Evolutionary conservation across 352 stramenopile genomes (phyloP).

Genomic region (Phytophthora podocarpi): DNA sequence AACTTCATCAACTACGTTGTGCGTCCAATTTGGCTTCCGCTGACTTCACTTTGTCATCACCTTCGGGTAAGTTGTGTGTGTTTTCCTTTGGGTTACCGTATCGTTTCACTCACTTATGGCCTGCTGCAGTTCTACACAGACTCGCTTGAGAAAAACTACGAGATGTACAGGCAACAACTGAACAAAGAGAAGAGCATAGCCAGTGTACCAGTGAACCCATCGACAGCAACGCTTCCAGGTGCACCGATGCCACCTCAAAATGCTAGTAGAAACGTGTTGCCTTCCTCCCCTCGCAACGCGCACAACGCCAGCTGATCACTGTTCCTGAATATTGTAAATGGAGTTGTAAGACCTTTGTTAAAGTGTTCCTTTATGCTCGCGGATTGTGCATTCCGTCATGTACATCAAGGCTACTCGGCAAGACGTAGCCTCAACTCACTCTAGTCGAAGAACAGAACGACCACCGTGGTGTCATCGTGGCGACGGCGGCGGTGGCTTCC

Average conservation of each 20-base stretch:
- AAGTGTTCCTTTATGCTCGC: slow-evolving; percentile 11
- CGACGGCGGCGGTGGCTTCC: slow-evolving; percentile 83
- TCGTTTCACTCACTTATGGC: not conserved
- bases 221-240: slow-evolving; percentile 4
- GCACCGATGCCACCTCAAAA: slow-evolving; percentile 9
- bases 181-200: slow-evolving; percentile 33
- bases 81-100: not conserved
- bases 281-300: slow-evolving; percentile 9
- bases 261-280: slow-evolving; percentile 6
- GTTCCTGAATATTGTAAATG: not conserved
- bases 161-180: slow-evolving; percentile 51
- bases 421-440: slow-evolving; percentile 14
- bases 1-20: slow-evolving; percentile 84
- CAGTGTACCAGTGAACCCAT: not conserved
- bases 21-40: slow-evolving; percentile 72
- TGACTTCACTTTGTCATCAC: slow-evolving; percentile 60
- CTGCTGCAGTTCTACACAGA: slow-evolving; percentile 62
- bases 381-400: slow-evolving; percentile 10
- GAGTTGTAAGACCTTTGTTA: slow-evolving; percentile 4
- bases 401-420: slow-evolving; percentile 12
- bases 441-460: slow-evolving; percentile 90
- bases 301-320: not conserved
- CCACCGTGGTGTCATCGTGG: slow-evolving; percentile 93
- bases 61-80: slow-evolving; percentile 44
- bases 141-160: slow-evolving; percentile 72